Evolutionary conservation across 2,329 filamentous ascomycete species (phyloP).

Genomic region (Botrytis squamosa): DNA sequence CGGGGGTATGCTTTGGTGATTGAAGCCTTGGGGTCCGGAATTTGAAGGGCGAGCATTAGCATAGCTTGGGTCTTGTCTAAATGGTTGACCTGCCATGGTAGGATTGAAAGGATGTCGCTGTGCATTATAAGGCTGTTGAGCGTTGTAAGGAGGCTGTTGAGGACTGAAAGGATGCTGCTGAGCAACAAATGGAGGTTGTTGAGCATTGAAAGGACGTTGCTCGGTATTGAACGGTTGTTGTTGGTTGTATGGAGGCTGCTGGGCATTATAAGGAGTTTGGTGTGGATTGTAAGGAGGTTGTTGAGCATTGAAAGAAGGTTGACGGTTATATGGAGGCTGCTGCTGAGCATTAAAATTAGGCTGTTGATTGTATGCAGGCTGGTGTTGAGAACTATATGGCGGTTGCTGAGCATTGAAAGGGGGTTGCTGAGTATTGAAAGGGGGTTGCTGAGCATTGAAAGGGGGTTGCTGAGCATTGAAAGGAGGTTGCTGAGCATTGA

Average conservation of each 20-base stretch:
- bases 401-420: conserved; percentile 29
- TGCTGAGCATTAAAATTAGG: conserved; percentile 1
- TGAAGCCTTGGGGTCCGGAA: conserved; percentile 28
- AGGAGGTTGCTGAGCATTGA: conserved; percentile 33
- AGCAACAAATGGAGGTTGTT: conserved; percentile 15
- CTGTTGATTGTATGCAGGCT: background rate
- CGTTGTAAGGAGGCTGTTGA: conserved; percentile 19
- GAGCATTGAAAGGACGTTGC: conserved; percentile 23
- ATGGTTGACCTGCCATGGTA: conserved; percentile 20
- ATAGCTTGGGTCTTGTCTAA: conserved; percentile 38
- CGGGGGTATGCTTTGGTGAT: conserved; percentile 13
- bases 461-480: conserved; percentile 20
- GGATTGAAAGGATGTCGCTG: conserved; percentile 3
- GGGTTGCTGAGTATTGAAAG: conserved; percentile 33
- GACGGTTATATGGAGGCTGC: background rate
- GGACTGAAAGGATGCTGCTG: conserved; percentile 38
- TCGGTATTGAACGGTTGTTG: conserved; percentile 12
- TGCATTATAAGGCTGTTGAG: conserved; percentile 1
- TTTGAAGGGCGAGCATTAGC: conserved; percentile 34
- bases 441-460: conserved; percentile 31
- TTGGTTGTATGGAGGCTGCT: conserved; percentile 9
- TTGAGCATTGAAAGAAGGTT: conserved; percentile 23
- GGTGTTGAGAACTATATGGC: background rate
- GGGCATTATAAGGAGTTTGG: conserved; percentile 28
- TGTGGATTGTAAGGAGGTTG: conserved; percentile 37